Conservation (phyloP, 2,329 filamentous ascomycete species). For the Fusarium gaditjirri region DNA sequence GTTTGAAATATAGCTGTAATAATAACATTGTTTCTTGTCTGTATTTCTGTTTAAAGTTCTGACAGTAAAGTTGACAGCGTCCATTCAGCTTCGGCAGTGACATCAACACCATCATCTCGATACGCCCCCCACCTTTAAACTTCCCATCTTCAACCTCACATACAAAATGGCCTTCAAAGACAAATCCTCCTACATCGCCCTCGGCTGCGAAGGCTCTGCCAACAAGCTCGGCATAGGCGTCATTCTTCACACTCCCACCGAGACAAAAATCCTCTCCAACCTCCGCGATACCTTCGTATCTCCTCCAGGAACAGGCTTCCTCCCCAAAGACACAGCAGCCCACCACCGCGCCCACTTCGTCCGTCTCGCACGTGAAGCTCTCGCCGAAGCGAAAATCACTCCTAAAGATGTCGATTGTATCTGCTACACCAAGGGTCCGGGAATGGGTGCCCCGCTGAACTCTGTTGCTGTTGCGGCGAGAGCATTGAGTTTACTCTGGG, state of each 20-base stretch:
- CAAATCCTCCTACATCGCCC: slow-evolving; percentile 60
- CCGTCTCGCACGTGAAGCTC: slow-evolving; percentile 79
- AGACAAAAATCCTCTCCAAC: slow-evolving; percentile 83
- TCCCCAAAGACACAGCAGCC: slow-evolving; percentile 93
- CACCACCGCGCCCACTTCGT: slow-evolving; percentile 92
- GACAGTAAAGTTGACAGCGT: background rate
- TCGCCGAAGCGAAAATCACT: slow-evolving; percentile 72
- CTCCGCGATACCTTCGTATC: slow-evolving; percentile 93
- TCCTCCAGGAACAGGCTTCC: slow-evolving; percentile 91
- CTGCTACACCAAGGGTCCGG: slow-evolving; percentile 94
- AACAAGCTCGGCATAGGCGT: slow-evolving; percentile 97
- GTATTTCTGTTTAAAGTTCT: background rate
- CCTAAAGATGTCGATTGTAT: slow-evolving; percentile 84
- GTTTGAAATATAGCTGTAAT: background rate
- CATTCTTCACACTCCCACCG: slow-evolving; percentile 76
- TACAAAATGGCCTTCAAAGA: slow-evolving; percentile 43
- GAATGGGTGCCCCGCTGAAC: slow-evolving; percentile 94
- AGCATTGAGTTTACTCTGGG: slow-evolving; percentile 85
- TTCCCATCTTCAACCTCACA: slow-evolving; percentile 11
- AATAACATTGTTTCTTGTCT: rapidly evolving
- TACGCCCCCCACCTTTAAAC: slow-evolving; percentile 25
- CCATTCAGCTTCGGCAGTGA: background rate
- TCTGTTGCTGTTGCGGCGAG: slow-evolving; percentile 87
- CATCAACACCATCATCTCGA: slow-evolving; percentile 16
- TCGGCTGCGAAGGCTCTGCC: slow-evolving; percentile 86